Percentiles rank a stretch among this genome's conserved stretches.
Evolutionary conservation across 1,284 basidiomycete species (phyloP).

Genomic region (Ustilago bromivora): DNA sequence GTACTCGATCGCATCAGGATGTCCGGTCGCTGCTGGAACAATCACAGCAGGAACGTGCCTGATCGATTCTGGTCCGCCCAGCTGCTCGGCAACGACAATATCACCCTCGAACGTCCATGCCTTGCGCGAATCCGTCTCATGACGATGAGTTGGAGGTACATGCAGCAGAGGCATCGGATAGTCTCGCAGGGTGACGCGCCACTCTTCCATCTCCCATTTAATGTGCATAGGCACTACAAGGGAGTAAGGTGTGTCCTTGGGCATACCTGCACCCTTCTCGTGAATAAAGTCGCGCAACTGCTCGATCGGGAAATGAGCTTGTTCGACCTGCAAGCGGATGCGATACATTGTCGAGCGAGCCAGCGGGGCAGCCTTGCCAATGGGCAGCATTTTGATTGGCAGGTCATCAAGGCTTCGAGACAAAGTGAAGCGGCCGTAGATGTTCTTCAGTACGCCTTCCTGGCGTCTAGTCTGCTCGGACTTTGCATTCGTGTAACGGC

Average conservation of each 20-base stretch:
- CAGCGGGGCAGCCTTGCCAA: constrained; percentile 77
- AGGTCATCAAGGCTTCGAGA: constrained; percentile 58
- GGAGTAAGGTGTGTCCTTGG: constrained; percentile 80
- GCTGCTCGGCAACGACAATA: constrained; percentile 89
- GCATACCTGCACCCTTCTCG: constrained; percentile 79
- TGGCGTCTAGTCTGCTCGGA: constrained; percentile 72
- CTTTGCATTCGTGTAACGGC: constrained; percentile 58
- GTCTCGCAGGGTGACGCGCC: constrained; percentile 81
- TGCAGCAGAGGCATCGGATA: constrained; percentile 74
- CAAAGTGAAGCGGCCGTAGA: constrained; percentile 59
- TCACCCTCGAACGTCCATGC: constrained; percentile 81
- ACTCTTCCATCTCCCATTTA: constrained; percentile 77
- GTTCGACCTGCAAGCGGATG: constrained; percentile 75
- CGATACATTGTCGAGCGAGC: constrained; percentile 78
- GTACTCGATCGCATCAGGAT: constrained; percentile 74
- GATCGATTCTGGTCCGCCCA: constrained; percentile 76
- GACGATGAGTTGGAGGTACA: constrained; percentile 68
- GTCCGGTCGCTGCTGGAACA: constrained; percentile 68
- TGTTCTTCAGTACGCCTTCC: constrained; percentile 68
- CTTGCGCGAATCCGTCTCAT: constrained; percentile 18
- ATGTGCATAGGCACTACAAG: constrained; percentile 87
- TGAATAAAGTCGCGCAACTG: constrained; percentile 79
- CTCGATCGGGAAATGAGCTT: constrained; percentile 76
- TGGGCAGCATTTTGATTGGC: constrained; percentile 72
- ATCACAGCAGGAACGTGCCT: constrained; percentile 63